Base-by-base conservation (phyloP, 23 red algal genomes). In the Agarophyton chilense region DNA sequence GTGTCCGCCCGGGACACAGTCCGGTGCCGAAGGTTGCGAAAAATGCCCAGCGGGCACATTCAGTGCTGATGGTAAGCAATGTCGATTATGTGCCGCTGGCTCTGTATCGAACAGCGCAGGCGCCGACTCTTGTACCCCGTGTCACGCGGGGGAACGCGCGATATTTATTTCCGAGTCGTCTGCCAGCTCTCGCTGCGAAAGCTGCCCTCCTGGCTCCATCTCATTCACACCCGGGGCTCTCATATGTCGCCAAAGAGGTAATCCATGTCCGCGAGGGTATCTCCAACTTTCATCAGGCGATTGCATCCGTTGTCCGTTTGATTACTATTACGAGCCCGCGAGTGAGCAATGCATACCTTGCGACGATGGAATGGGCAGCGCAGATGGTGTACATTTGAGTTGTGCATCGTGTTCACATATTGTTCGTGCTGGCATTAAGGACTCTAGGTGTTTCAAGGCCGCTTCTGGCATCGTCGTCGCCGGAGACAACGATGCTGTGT, bases 281-380 rank as follows among this genome's bases (percentile, higher is more conserved):
- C 24, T 74, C 18, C 40, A 74, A 18, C 40, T 74, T 21, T 74
- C 68, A 49, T 74, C 68, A 4, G 68, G 68, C 68, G 68, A 74
- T 74, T 74, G 68, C 24, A 74, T 74, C 24, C 68, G 68, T 38
- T 74, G 68, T 74, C 68, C 68, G 26, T 2, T 74, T 74, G 68
- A 74, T 74, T 25, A 74, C 25, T 49, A 12, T 21, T 74, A 40
- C 68, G 68, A 74, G 22, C 5, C 68, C 11, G 33, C 43, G 10
- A 49, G 43, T 38, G 68, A 74, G 17, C 13, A 32, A 21, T 74
- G 68, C 36, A 39, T 74, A 39, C 68, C 40, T 43, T 74, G 68
- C 24, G 41, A 26, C 1, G 68, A 46, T 46, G 68, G 68, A 74
- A 21, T 46, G 2, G 68, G 68, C 17, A 74, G 68, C 36, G 68